Conservation (phyloP, 169 alveolate genomes). For the Eimeria mitis region DNA sequence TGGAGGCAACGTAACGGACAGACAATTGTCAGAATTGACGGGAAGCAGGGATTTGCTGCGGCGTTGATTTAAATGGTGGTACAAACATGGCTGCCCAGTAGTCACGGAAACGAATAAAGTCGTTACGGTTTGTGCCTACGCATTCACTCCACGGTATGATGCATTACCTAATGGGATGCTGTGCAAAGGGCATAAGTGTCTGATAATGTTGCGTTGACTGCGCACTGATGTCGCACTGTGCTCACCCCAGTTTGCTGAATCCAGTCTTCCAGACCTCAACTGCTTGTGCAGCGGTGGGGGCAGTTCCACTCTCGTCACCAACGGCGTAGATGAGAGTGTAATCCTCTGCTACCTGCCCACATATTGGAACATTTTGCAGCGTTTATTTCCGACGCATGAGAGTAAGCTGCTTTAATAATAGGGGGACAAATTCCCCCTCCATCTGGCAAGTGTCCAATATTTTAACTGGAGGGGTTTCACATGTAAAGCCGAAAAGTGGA, state of each 20-base stretch:
- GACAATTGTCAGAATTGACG: not conserved
- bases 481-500: not conserved
- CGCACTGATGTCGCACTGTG: not conserved
- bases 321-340: conserved; percentile 40
- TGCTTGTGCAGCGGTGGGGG: conserved; percentile 40
- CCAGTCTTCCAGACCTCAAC: conserved; percentile 47
- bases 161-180: not conserved
- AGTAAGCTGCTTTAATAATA: not conserved
- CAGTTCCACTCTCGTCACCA: not conserved
- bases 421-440: not conserved
- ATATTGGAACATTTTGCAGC: not conserved
- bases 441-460: not conserved
- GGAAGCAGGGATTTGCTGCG: not conserved
- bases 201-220: not conserved
- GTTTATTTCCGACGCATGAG: not conserved
- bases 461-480: not conserved
- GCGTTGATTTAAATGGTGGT: not conserved
- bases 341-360: not conserved
- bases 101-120: not conserved
- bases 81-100: not conserved
- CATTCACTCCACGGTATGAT: not conserved
- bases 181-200: not conserved
- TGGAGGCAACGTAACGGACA: not conserved
- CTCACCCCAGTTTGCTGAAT: conserved; percentile 16
- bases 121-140: not conserved